These are phyloP conservation scores for Gorgonomyces haynaldii DNA, from an alignment of 192 early-diverging fungal genomes.

Conservation along the genomic window DNA sequence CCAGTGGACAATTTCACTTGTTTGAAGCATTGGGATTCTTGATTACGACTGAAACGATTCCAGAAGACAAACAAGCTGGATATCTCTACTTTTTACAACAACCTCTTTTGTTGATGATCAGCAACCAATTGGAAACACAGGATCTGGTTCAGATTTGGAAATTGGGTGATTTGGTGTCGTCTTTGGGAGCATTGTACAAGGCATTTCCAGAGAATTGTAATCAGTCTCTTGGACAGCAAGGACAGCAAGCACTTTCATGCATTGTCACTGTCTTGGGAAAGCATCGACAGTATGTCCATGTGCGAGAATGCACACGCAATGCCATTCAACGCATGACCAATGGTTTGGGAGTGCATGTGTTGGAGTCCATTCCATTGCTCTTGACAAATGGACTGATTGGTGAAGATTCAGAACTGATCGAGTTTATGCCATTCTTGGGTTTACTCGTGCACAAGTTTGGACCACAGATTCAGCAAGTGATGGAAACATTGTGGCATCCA, in stretches of 20 bases:
- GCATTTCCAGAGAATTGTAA: background rate
- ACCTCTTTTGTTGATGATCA: slow-evolving; percentile 2
- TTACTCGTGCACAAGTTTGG: slow-evolving; percentile 86
- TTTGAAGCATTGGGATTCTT: slow-evolving; percentile 89
- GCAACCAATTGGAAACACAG: background rate
- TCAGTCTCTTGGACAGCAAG: background rate
- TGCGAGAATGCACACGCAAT: slow-evolving; percentile 34
- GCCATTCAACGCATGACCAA: slow-evolving; percentile 81
- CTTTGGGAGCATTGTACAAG: slow-evolving; percentile 1
- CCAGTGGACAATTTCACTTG: slow-evolving; percentile 73
- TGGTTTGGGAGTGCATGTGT: slow-evolving; percentile 68
- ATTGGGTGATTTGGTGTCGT: background rate
- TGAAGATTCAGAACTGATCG: slow-evolving; percentile 68
- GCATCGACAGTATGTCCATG: slow-evolving; percentile 11
- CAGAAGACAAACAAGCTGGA: slow-evolving; percentile 58
- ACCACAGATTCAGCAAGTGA: slow-evolving; percentile 31
- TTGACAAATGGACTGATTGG: slow-evolving; percentile 61
- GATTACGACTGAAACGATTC: slow-evolving; percentile 66
- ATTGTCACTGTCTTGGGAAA: slow-evolving; percentile 1
- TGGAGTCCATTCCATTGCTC: slow-evolving; percentile 68
- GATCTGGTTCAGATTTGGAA: slow-evolving; percentile 1
- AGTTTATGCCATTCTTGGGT: slow-evolving; percentile 76
- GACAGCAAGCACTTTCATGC: background rate
- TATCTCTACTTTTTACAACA: slow-evolving; percentile 19
- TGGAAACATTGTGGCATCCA: slow-evolving; percentile 33